Percentiles rank a stretch among this genome's conserved stretches.
These are phyloP conservation scores for Cenchrus americanus DNA, from an alignment of 176 grass and related monocot species.

Conservation along the genomic window DNA sequence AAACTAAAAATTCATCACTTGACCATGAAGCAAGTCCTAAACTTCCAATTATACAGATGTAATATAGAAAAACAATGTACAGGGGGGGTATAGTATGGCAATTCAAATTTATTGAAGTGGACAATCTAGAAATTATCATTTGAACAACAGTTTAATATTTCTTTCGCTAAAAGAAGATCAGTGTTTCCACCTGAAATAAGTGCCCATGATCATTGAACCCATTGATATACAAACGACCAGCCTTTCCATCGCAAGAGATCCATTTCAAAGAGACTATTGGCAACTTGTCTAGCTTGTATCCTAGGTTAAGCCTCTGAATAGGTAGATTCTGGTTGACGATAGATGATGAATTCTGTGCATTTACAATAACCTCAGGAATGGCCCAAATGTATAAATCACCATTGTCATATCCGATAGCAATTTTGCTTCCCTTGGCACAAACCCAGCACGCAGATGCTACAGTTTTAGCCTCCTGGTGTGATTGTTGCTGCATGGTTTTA, in stretches of 20 bases:
- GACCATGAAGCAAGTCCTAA: constrained; percentile 14
- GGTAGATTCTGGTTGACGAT: constrained; percentile 63
- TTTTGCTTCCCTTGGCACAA: constrained; percentile 84
- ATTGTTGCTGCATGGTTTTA: constrained; percentile 62
- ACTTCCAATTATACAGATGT: background rate
- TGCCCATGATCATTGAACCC: constrained; percentile 66
- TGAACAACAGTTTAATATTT: constrained; percentile 27
- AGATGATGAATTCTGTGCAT: constrained; percentile 42
- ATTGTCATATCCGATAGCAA: constrained; percentile 73
- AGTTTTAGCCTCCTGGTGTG: constrained; percentile 65
- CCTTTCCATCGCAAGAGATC: constrained; percentile 61
- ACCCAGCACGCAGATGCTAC: constrained; percentile 79
- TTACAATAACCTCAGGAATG: constrained; percentile 61
- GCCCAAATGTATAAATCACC: constrained; percentile 90
- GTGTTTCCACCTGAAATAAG: constrained; percentile 70
- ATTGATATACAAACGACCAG: constrained; percentile 79
- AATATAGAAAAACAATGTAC: constrained; percentile 15
- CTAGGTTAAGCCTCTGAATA: constrained; percentile 90
- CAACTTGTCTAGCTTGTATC: constrained; percentile 87
- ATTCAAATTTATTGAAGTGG: constrained; percentile 26
- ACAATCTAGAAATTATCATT: constrained; percentile 1
- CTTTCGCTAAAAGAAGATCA: constrained; percentile 30
- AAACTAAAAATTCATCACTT: constrained; percentile 13
- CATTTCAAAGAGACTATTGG: constrained; percentile 77
- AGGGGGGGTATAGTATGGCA: constrained; percentile 6